Evolutionary conservation across 371 early-diverging fungal genomes (phyloP).

Genomic region (Zychaea mexicana): DNA sequence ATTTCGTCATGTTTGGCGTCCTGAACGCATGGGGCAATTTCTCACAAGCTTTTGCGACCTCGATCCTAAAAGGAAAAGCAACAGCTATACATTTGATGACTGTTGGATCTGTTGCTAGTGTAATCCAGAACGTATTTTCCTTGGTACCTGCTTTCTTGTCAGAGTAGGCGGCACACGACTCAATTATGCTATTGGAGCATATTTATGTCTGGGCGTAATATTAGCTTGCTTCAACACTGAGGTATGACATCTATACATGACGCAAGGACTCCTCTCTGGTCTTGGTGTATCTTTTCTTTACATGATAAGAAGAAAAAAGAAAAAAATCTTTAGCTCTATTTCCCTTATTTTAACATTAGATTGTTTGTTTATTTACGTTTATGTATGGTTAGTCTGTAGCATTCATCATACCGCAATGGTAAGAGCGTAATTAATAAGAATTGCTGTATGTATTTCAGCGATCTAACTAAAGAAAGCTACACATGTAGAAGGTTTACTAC

Average conservation of each 20-base stretch:
- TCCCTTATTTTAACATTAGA: slow-evolving; percentile 14
- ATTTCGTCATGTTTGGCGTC: slow-evolving; percentile 41
- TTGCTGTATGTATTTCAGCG: too few species aligned
- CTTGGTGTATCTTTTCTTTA: slow-evolving; percentile 38
- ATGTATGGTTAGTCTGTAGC: neutral
- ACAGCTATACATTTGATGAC: slow-evolving; percentile 48
- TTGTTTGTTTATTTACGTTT: too few species aligned
- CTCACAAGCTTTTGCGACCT: slow-evolving; percentile 34
- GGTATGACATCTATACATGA: slow-evolving; percentile 60
- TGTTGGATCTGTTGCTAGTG: slow-evolving; percentile 45
- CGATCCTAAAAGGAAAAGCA: slow-evolving; percentile 34
- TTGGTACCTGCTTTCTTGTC: slow-evolving; percentile 43
- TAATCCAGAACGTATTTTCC: slow-evolving; percentile 46
- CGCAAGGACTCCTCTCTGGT: slow-evolving; percentile 57
- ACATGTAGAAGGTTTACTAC: neutral
- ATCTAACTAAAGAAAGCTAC: neutral
- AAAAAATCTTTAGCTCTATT: too few species aligned
- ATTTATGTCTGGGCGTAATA: slow-evolving; percentile 47
- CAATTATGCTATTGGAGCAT: slow-evolving; percentile 43
- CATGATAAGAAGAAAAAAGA: slow-evolving; percentile 18
- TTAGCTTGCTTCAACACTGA: slow-evolving; percentile 46
- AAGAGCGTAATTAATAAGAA: neutral
- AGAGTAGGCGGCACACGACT: slow-evolving; percentile 40
- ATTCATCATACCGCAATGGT: neutral
- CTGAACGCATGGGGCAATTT: slow-evolving; percentile 44